Conservation (phyloP, 495 filamentous ascomycete genomes). For the Opeltia flavorubescens region DNA sequence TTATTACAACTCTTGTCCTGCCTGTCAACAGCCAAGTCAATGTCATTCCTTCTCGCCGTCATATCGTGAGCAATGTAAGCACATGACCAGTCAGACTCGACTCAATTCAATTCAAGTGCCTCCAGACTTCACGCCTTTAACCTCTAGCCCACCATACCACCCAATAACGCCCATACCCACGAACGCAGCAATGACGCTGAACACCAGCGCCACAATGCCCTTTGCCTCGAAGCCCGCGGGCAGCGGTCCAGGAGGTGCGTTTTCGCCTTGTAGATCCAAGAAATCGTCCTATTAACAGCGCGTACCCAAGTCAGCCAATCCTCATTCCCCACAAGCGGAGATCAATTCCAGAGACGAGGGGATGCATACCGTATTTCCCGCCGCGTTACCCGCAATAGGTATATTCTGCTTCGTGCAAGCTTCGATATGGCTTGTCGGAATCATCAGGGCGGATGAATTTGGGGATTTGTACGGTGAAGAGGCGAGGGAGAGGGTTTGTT, state of each 20-base stretch:
- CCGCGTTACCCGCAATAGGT: slow-evolving; percentile 57
- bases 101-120: too few species aligned
- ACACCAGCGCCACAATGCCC: slow-evolving; percentile 60
- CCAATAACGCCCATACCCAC: slow-evolving; percentile 54
- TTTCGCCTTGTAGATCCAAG: slow-evolving; percentile 51
- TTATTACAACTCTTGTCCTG: too few species aligned
- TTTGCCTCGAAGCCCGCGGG: slow-evolving; percentile 58
- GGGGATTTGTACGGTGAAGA: slow-evolving; percentile 24
- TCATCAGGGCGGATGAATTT: slow-evolving; percentile 26
- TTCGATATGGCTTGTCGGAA: slow-evolving; percentile 49
- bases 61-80: too few species aligned
- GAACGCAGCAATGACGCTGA: slow-evolving; percentile 56
- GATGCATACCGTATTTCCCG: slow-evolving; percentile 40
- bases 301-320: too few species aligned
- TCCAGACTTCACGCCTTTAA: background rate
- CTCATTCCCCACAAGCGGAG: too few species aligned
- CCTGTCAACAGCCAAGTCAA: too few species aligned
- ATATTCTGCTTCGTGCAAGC: slow-evolving; percentile 40
- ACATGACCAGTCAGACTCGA: too few species aligned
- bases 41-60: too few species aligned
- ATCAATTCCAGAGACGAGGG: too few species aligned
- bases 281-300: slow-evolving; percentile 32
- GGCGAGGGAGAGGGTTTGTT: slow-evolving; percentile 46
- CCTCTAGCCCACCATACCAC: slow-evolving; percentile 37
- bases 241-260: slow-evolving; percentile 36